These are phyloP conservation scores for Emericellopsis cladophorae DNA, from an alignment of 2,329 filamentous ascomycete species.

Conservation along the genomic window DNA sequence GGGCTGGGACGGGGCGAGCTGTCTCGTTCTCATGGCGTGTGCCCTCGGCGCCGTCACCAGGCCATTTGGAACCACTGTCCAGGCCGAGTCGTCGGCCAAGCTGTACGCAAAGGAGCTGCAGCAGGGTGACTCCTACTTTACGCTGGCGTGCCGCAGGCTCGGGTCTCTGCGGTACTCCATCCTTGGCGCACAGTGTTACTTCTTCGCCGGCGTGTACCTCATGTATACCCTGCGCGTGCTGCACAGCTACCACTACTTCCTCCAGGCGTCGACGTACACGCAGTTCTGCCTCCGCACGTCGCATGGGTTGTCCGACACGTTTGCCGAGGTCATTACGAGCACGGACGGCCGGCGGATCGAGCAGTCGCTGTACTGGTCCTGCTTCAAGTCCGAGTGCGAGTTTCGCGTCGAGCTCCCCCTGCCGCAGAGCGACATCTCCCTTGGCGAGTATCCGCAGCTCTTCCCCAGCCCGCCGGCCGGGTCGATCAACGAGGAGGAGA, in stretches of 20 bases:
- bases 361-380: conserved; percentile 27
- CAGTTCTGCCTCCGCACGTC: conserved; percentile 18
- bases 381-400: conserved; percentile 28
- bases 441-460: conserved; percentile 18
- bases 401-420: conserved; percentile 23
- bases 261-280: conserved; percentile 13
- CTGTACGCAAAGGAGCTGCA: conserved; percentile 7
- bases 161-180: conserved; percentile 13
- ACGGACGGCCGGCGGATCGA: conserved; percentile 15
- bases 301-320: conserved; percentile 5
- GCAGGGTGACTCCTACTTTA: conserved; percentile 10
- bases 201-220: conserved; percentile 22
- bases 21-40: conserved; percentile 11
- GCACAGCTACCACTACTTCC: conserved; percentile 23
- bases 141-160: conserved; percentile 11
- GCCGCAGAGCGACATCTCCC: conserved; percentile 19
- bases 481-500: conserved; percentile 15
- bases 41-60: conserved; percentile 8
- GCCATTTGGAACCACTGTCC: conserved; percentile 6
- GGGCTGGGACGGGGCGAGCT: conserved; percentile 12
- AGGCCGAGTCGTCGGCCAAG: conserved; percentile 2
- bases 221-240: conserved; percentile 26
- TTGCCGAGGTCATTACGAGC: conserved; percentile 1
- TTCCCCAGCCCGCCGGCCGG: conserved; percentile 12
- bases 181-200: conserved; percentile 21